A percentile compares a stretch with the other conserved stretches of the same genome.
phyloP scores from a whole-genome alignment of 768 basidiomycete species.

The Mycena capillaripes region DNA sequence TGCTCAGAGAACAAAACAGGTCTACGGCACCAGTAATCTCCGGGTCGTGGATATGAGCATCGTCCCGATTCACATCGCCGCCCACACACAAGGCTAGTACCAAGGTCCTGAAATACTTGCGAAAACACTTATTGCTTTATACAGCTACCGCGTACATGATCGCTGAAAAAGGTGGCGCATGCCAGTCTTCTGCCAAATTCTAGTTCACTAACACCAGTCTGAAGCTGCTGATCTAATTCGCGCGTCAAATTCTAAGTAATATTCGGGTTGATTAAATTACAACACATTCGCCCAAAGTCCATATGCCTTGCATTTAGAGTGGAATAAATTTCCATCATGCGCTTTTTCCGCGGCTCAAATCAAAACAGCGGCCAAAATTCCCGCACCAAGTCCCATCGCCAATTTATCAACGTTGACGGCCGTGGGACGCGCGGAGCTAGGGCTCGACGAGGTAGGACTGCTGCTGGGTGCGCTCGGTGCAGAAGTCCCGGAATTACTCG shows the following conservation, averaged over 20 bases:
- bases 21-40: slow-evolving; percentile 71
- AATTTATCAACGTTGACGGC: neutral
- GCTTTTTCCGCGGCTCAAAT: neutral
- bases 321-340: neutral
- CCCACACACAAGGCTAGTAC: slow-evolving; percentile 33
- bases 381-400: slow-evolving; percentile 13
- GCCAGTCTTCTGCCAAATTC: neutral
- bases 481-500: neutral
- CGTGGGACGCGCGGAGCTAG: neutral
- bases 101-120: neutral
- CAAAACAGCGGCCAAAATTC: slow-evolving; percentile 10
- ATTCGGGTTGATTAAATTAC: neutral
- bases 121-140: neutral
- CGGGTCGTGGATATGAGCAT: slow-evolving; percentile 42
- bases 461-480: neutral
- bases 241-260: neutral
- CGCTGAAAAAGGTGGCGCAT: slow-evolving; percentile 59
- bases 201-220: neutral
- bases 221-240: slow-evolving; percentile 16
- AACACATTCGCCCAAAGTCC: neutral
- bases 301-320: neutral
- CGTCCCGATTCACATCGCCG: slow-evolving; percentile 27
- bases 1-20: slow-evolving; percentile 43
- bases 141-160: slow-evolving; percentile 60
- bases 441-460: neutral